Evolutionary conservation across 2,329 filamentous ascomycete genomes (phyloP).

Genomic region (Tympanopsis confertula): DNA sequence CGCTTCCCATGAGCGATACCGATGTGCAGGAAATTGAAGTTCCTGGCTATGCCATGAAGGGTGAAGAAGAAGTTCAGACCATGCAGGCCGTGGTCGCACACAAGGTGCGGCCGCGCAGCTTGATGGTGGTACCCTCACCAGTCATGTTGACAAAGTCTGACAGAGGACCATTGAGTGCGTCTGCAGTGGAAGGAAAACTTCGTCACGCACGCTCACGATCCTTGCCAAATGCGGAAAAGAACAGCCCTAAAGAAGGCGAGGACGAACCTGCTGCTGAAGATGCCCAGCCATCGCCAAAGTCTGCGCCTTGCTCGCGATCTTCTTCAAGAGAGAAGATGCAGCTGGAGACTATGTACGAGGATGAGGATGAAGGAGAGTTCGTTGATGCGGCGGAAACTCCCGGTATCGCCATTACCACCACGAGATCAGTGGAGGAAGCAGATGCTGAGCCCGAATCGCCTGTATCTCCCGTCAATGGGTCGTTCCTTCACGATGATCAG

Average conservation of each 20-base stretch:
- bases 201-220: conserved; percentile 15
- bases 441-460: too few relatives aligned
- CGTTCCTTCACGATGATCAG: too few relatives aligned
- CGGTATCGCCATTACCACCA: background rate
- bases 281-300: too few relatives aligned
- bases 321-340: background rate
- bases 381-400: background rate
- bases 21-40: conserved; percentile 5
- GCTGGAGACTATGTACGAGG: conserved; percentile 1
- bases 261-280: conserved; percentile 5
- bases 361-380: background rate
- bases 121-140: conserved; percentile 23
- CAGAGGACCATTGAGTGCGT: too few relatives aligned
- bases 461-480: too few relatives aligned
- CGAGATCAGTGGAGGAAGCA: too few relatives aligned
- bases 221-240: conserved; percentile 16
- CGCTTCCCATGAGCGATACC: conserved; percentile 15
- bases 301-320: too few relatives aligned
- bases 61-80: conserved; percentile 11
- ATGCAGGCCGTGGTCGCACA: conserved; percentile 20
- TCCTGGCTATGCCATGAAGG: conserved; percentile 18
- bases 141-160: conserved; percentile 12
- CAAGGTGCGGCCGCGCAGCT: conserved; percentile 12
- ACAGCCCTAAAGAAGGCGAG: too few relatives aligned
- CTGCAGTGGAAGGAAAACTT: too few relatives aligned